Conservation (phyloP, 2,329 filamentous ascomycete genomes). For the Tolypocladium album region DNA sequence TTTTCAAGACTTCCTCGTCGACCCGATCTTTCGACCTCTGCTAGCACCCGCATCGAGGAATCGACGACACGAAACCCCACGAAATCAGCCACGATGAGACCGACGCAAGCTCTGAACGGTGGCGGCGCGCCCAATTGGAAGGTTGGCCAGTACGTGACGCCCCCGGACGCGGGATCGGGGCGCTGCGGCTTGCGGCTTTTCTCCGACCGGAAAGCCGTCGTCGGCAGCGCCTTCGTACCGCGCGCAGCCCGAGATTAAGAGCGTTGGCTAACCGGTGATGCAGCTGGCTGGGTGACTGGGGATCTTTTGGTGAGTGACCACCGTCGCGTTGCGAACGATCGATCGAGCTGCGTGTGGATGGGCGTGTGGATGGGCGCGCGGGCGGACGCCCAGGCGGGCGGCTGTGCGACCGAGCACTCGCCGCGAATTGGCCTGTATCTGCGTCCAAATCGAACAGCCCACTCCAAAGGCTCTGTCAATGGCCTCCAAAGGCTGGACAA, state of each 20-base stretch:
- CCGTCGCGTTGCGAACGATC: not conserved
- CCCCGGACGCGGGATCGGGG: constrained; percentile 2
- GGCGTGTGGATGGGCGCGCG: too few species aligned
- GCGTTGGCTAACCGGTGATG: constrained; percentile 13
- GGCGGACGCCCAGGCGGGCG: not conserved
- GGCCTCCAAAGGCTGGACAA: not conserved
- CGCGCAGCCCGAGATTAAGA: not conserved
- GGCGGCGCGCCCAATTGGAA: constrained; percentile 21
- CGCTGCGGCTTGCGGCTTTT: constrained; percentile 21
- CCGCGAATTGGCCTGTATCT: not conserved
- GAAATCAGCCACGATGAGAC: constrained; percentile 26
- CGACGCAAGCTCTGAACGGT: constrained; percentile 25
- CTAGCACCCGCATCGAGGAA: constrained; percentile 12
- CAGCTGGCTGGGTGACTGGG: constrained; percentile 69
- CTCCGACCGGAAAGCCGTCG: constrained; percentile 1
- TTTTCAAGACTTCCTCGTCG: constrained; percentile 13
- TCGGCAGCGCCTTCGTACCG: not conserved
- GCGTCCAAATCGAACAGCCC: not conserved
- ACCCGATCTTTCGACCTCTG: constrained; percentile 14
- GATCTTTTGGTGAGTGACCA: constrained; percentile 55
- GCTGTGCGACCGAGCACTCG: not conserved
- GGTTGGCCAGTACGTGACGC: constrained; percentile 22
- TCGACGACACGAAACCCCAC: constrained; percentile 11
- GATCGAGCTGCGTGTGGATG: not conserved
- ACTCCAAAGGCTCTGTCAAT: not conserved